phyloP scores from a whole-genome alignment of 345 rosid genomes.

The Excoecaria cochinchinensis region DNA sequence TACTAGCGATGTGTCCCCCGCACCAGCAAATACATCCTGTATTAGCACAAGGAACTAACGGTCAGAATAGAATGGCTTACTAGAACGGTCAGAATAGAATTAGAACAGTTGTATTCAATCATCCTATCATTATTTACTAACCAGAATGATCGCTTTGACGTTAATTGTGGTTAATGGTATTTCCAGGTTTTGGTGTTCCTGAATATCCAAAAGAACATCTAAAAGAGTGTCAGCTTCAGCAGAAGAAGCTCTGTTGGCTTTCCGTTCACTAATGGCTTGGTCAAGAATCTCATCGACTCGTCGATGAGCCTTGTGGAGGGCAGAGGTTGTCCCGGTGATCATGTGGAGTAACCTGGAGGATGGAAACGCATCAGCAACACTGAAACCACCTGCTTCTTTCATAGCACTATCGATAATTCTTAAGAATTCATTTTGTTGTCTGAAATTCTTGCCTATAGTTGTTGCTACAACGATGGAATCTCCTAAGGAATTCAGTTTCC shows the following conservation, averaged over 20 bases:
- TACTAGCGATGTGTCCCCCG: constrained; percentile 11
- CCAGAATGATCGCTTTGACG: too few relatives aligned
- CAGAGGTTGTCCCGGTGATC: not conserved
- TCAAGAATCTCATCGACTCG: not conserved
- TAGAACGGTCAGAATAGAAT: too few relatives aligned
- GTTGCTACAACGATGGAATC: constrained; percentile 17
- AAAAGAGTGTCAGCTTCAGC: constrained; percentile 8
- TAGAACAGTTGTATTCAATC: too few relatives aligned
- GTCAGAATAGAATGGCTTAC: too few relatives aligned
- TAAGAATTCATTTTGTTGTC: constrained; percentile 18
- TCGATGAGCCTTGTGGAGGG: not conserved
- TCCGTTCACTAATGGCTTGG: not conserved
- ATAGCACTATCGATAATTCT: not conserved
- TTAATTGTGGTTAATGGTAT: too few relatives aligned
- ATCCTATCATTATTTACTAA: too few relatives aligned
- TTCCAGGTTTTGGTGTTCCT: too few relatives aligned
- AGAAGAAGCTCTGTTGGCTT: not conserved
- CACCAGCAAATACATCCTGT: constrained; percentile 13
- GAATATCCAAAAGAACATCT: constrained; percentile 30
- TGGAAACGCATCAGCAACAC: constrained; percentile 14
- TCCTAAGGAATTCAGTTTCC: constrained; percentile 3
- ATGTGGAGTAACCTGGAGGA: not conserved
- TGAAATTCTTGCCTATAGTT: constrained; percentile 26
- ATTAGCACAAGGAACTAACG: too few relatives aligned
- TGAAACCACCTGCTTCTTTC: not conserved